phyloP scores from a whole-genome alignment of 164 flowering plant genomes.

The Macadamia tetraphylla region DNA sequence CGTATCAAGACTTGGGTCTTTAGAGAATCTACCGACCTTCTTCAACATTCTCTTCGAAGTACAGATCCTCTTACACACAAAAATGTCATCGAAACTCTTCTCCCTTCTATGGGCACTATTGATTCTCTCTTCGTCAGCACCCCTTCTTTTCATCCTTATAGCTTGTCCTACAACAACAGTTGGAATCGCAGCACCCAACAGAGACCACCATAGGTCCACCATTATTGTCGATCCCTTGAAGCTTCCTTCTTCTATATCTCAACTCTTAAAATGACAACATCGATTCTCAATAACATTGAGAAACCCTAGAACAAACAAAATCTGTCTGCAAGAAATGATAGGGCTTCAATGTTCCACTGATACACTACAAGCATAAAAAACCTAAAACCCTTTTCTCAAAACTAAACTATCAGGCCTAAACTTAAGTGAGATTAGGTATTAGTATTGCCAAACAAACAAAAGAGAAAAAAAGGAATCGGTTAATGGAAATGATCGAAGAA shows the following conservation, averaged over 20 bases:
- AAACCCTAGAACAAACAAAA: no score
- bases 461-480: neutral
- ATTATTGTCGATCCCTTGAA: constrained; percentile 18
- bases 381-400: no score
- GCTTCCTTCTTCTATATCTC: neutral
- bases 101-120: constrained; percentile 73
- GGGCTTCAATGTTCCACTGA: no score
- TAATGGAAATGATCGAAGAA: no score
- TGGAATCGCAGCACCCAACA: constrained; percentile 56
- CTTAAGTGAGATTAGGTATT: no score
- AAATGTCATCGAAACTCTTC: constrained; percentile 76
- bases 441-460: neutral
- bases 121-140: constrained; percentile 58
- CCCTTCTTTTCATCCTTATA: constrained; percentile 51
- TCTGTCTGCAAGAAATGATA: no score
- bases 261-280: no score
- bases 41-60: constrained; percentile 89
- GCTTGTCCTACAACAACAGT: constrained; percentile 69
- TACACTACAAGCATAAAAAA: no score
- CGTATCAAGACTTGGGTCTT: constrained; percentile 77
- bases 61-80: constrained; percentile 91
- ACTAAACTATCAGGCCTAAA: no score
- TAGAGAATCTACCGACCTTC: constrained; percentile 79
- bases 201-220: constrained; percentile 86
- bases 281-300: no score